These are phyloP conservation scores for Eragrostis nindensis DNA, from an alignment of 176 grass and related monocot species.

Conservation along the genomic window DNA sequence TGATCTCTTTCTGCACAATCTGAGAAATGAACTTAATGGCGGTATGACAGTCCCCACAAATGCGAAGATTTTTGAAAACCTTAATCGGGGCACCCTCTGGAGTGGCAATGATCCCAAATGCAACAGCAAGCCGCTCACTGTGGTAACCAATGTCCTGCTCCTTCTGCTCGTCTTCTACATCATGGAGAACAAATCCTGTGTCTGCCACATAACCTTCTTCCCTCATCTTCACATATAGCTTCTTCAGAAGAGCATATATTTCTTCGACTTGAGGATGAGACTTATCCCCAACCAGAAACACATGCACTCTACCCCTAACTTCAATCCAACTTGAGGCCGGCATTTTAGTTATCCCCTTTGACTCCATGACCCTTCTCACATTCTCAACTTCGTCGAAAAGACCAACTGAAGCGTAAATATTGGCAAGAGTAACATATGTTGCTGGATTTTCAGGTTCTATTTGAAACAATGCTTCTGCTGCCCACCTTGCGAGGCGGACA, in stretches of 20 bases:
- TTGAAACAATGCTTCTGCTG: constrained; percentile 72
- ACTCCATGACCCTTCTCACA: constrained; percentile 65
- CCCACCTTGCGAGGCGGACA: constrained; percentile 55
- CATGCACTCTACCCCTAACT: constrained; percentile 58
- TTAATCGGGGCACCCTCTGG: constrained; percentile 50
- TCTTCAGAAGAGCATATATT: constrained; percentile 49
- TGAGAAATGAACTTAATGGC: constrained; percentile 62
- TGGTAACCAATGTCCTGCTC: constrained; percentile 71
- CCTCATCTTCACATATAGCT: constrained; percentile 55
- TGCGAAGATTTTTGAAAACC: constrained; percentile 76
- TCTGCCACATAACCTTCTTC: constrained; percentile 68
- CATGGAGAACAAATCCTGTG: constrained; percentile 72
- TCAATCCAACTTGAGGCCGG: constrained; percentile 80
- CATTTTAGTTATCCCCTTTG: constrained; percentile 59
- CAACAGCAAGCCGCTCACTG: constrained; percentile 79
- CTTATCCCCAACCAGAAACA: constrained; percentile 72
- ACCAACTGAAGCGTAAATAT: constrained; percentile 66
- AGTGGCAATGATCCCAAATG: constrained; percentile 69
- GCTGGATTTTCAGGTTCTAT: constrained; percentile 83
- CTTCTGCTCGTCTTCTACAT: constrained; percentile 75
- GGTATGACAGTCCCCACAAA: constrained; percentile 76
- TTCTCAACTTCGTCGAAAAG: constrained; percentile 70
- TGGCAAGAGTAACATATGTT: constrained; percentile 82
- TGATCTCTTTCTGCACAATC: constrained; percentile 56
- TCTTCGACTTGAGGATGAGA: constrained; percentile 60